Evolutionary conservation across 2,329 filamentous ascomycete species (phyloP), one percentile per base, ranked within the genome.

Genomic region (Aureobasidium sp.): DNA sequence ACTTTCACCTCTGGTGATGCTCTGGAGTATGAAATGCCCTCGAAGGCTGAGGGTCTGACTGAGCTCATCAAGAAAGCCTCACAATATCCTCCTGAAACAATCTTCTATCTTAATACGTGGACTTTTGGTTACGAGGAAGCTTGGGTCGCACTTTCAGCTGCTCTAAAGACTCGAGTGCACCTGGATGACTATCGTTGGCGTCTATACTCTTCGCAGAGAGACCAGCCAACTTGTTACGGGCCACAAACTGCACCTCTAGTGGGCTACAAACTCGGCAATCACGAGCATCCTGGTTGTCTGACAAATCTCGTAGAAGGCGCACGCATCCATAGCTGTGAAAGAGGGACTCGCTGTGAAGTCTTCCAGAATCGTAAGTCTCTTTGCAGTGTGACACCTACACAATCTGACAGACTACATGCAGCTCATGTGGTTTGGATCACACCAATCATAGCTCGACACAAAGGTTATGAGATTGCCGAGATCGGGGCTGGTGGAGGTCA

Each of bases 111-210:
- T 50, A 84, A 91, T 62, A 84, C 91, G 0, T 96, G 92, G 91
- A 97, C 93, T 0, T 94, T 94, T 70, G 90, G 89, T 0, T 96
- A 97, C 66, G 92, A 97, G 71, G 89, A 96, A 58, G 91, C 96
- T 0, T 97, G 91, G 91, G 78, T 91, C 63, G 88, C 90, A 0
- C 75, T 97, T 0, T 87, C 91, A 0, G 82, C 86, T 26, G 84
- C 85, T 12, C 77, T 97, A 0, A 75, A 83, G 6, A 87, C 87
- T 0, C 68, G 87, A 79, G 83, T 96, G 1, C 93, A 97, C 68
- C 84, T 97, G 2, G 91, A 96, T 70, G 77, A 84, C 17, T 97
- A 97, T 71, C 90, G 92, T 67, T 79, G 87, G 69, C 75, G 80
- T 0, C 79, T 97, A 0, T 97, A 95, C 70, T 77, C 77, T 1